Conservation (phyloP, 176 grass and related monocot genomes). For the Zizania latifolia region DNA sequence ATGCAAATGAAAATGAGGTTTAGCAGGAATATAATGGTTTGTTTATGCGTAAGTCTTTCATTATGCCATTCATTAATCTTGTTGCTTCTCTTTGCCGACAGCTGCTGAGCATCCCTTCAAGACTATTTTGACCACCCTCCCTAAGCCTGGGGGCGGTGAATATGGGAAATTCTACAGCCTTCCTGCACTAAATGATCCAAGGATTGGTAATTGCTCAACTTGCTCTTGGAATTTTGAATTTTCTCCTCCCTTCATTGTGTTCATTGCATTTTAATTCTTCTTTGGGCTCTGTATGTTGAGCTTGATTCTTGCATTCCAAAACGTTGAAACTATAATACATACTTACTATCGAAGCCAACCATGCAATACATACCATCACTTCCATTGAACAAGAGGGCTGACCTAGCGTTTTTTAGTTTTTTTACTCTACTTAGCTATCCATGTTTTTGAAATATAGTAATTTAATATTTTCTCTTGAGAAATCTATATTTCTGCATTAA, state of each 20-base stretch:
- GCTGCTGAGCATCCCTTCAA: slow-evolving; percentile 62
- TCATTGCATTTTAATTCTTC: neutral
- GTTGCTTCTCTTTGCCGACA: slow-evolving; percentile 30
- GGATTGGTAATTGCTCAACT: slow-evolving; percentile 53
- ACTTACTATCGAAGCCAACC: neutral
- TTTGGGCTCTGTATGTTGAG: neutral
- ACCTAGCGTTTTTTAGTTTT: neutral
- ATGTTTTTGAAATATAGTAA: neutral
- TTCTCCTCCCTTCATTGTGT: neutral
- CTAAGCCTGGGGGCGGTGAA: slow-evolving; percentile 80
- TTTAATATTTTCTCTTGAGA: neutral
- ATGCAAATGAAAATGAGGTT: neutral
- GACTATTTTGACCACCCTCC: slow-evolving; percentile 66
- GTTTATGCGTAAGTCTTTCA: neutral
- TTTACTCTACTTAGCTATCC: neutral
- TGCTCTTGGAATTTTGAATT: neutral
- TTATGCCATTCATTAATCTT: neutral
- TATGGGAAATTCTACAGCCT: slow-evolving; percentile 87
- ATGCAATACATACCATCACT: neutral
- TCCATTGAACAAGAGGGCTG: neutral
- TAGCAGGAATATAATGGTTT: slow-evolving; percentile 9
- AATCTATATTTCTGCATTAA: neutral
- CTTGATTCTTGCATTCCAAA: neutral
- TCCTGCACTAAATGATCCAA: slow-evolving; percentile 75
- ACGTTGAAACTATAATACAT: neutral